These are phyloP conservation scores for Salmacisia buchloeana DNA, from an alignment of 1,284 basidiomycete genomes.

Conservation along the genomic window DNA sequence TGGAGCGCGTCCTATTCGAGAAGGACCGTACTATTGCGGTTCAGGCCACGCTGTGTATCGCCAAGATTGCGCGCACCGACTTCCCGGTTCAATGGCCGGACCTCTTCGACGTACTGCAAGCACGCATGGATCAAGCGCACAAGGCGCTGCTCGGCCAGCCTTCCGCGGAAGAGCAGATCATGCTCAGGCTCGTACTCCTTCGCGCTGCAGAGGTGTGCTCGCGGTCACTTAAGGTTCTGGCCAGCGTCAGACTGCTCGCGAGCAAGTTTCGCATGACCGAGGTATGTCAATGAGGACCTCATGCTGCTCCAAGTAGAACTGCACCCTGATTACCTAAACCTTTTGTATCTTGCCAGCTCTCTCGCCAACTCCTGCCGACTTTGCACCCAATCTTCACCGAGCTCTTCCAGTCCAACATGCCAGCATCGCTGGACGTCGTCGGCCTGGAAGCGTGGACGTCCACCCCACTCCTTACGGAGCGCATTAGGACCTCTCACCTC, in stretches of 20 bases:
- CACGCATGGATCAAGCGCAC: conserved; percentile 36
- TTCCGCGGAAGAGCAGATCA: conserved; percentile 13
- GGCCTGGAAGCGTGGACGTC: conserved; percentile 33
- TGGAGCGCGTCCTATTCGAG: conserved; percentile 34
- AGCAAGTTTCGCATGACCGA: conserved; percentile 49
- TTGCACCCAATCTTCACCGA: conserved; percentile 41
- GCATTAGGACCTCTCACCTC: conserved; percentile 43
- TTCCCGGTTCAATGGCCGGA: conserved; percentile 45
- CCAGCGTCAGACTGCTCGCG: conserved; percentile 38
- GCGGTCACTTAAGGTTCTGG: conserved; percentile 44
- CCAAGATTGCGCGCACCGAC: conserved; percentile 41
- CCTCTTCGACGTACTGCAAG: conserved; percentile 34
- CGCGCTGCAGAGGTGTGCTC: conserved; percentile 37
- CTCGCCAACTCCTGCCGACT: conserved; percentile 29
- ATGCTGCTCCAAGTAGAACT: background rate
- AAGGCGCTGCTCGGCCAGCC: conserved; percentile 7
- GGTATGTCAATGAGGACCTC: conserved; percentile 22
- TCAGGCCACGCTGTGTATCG: conserved; percentile 42
- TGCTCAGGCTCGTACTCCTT: conserved; percentile 28
- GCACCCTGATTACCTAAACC: background rate
- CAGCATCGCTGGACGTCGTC: conserved; percentile 15
- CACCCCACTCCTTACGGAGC: conserved; percentile 25
- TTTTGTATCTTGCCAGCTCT: conserved; percentile 10
- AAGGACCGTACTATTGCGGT: conserved; percentile 37
- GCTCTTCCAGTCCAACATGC: conserved; percentile 39